These are phyloP conservation scores for Fragilaria crotonensis DNA, from an alignment of 108 stramenopile genomes.

Conservation along the genomic window DNA sequence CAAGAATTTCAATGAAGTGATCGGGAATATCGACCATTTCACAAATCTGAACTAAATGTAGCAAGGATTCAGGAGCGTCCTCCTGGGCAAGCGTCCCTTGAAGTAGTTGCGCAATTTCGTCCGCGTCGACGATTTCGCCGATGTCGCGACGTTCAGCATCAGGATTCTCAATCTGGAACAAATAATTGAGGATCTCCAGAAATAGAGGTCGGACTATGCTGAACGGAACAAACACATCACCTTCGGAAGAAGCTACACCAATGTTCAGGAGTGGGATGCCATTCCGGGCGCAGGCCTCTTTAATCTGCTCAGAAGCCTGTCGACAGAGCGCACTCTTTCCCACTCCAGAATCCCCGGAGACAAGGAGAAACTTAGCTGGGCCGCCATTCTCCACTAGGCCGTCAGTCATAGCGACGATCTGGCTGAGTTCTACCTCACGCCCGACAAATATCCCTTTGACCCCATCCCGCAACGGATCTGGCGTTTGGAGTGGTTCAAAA, in stretches of 20 bases:
- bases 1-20: conserved; percentile 2
- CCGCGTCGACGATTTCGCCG: neutral
- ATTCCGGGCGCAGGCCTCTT: conserved; percentile 11
- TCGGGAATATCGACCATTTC: conserved; percentile 1
- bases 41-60: neutral
- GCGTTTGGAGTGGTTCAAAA: conserved; percentile 9
- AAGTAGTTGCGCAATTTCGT: neutral
- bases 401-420: conserved; percentile 32
- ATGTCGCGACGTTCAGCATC: neutral
- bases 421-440: conserved; percentile 38
- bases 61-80: neutral
- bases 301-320: conserved; percentile 24
- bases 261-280: neutral
- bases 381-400: conserved; percentile 8
- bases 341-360: conserved; percentile 7
- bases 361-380: conserved; percentile 1
- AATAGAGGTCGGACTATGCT: conserved; percentile 9
- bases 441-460: conserved; percentile 47
- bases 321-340: conserved; percentile 13
- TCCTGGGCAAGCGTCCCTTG: neutral
- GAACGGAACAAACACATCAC: conserved; percentile 14
- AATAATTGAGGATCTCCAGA: neutral
- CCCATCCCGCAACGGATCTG: conserved; percentile 34
- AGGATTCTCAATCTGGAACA: neutral
- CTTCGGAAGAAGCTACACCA: conserved; percentile 3